Percentiles rank a stretch among this genome's conserved stretches.
Evolutionary conservation across 768 basidiomycete genomes (phyloP).

Genomic region (Mycena vulgaris): DNA sequence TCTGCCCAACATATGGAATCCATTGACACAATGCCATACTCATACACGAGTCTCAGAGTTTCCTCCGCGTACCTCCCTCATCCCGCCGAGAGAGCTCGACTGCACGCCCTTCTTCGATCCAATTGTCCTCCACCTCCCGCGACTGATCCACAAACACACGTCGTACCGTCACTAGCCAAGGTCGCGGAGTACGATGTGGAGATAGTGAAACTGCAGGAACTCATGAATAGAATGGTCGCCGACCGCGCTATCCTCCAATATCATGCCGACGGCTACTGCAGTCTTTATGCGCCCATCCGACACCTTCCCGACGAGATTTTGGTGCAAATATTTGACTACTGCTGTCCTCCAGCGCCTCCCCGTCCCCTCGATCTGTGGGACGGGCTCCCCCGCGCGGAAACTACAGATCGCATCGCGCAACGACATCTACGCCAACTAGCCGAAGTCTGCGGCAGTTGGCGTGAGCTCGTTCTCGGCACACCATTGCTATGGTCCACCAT

Average conservation of each 20-base stretch:
- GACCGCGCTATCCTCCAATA: background rate
- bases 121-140: background rate
- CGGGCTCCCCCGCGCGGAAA: no score
- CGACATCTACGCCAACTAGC: background rate
- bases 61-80: background rate
- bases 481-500: background rate
- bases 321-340: conserved; percentile 5
- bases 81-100: background rate
- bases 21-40: no score
- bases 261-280: conserved; percentile 8
- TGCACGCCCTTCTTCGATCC: conserved; percentile 1
- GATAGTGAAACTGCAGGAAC: conserved; percentile 1
- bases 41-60: no score
- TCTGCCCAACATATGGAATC: no score
- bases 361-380: no score
- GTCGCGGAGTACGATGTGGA: conserved; percentile 2
- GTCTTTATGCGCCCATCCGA: conserved; percentile 2
- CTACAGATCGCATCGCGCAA: background rate
- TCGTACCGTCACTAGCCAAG: background rate
- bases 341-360: background rate
- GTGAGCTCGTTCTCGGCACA: background rate
- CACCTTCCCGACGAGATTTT: conserved; percentile 3
- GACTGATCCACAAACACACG: background rate
- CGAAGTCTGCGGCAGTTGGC: conserved; percentile 4
- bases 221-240: background rate